Base-by-base conservation (phyloP, 225 moss, liverwort and hornwort species). In the Physcomitrium patens region DNA sequence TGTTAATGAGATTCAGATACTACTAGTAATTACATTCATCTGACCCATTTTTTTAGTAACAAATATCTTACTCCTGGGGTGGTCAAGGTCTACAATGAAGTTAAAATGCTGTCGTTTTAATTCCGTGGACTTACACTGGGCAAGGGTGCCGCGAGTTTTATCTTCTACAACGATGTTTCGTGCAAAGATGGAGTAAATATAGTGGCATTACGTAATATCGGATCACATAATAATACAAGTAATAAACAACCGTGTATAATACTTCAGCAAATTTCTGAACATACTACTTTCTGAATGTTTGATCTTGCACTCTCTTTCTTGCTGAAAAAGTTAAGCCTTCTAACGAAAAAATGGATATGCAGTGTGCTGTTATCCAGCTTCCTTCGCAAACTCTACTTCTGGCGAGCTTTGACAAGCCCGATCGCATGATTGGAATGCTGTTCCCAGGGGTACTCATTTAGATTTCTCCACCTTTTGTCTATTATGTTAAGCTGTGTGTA, bases 281-380 rank as follows among this genome's bases (percentile, higher is more conserved):
- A 4, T 23, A 41, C 9, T 59, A 51, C 53, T 28, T 71, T 48
- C 20, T 71, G 12, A 74, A 17, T 67, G 24, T 37, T 57, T 53
- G 63, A 68, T 43, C 22, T 44, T 44, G 60, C 45, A 50, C 31
- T 20, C 16, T 41, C 54, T 53, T 57, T 45, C 45, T 52, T 48
- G 26, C 53, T 73, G n/a, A 46, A 45, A 60, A 64, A 13, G 16
- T 10, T 18, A 60, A 24, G 67, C 51, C 3, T 60, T 3, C 27
- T 86, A 43, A 79, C 51, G 24, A 16, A 60, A 44, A 31, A n/a
- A 45, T 85, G 77, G 74, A 63, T 63, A 43, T 75, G 77, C 86
- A 96, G 97, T 99, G 97, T 86, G 97, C 97, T 81, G 95, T 99
- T 74, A 99, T 99, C 78, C 91, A 99, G 76, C 84, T 99, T 73